These are phyloP conservation scores for Aspergillus pseudoterreus DNA, from an alignment of 2,329 filamentous ascomycete species.

Conservation along the genomic window DNA sequence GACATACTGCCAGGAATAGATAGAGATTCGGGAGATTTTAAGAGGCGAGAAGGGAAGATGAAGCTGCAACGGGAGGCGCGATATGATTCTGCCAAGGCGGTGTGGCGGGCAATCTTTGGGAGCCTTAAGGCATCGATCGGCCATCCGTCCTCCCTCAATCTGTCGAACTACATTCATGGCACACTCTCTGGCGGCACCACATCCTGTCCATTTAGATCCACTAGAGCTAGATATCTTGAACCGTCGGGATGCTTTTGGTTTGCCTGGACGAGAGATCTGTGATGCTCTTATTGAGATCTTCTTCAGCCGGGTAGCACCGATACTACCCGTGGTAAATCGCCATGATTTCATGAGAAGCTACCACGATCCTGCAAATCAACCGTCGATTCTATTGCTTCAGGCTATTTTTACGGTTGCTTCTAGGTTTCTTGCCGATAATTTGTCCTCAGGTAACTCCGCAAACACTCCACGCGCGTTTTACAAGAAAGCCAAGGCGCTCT, in stretches of 20 bases:
- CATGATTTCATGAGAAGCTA: slow-evolving; percentile 11
- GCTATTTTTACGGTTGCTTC: slow-evolving; percentile 12
- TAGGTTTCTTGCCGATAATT: neutral
- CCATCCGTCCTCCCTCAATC: too few relatives aligned
- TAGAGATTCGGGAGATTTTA: neutral
- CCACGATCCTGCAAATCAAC: neutral
- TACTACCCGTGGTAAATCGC: slow-evolving; percentile 9
- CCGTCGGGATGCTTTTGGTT: slow-evolving; percentile 9
- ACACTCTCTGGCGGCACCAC: neutral
- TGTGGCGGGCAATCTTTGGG: neutral
- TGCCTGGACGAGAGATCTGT: slow-evolving; percentile 3
- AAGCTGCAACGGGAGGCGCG: slow-evolving; percentile 1
- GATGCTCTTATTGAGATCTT: slow-evolving; percentile 10
- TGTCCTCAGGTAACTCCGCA: neutral
- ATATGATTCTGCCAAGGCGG: slow-evolving; percentile 24
- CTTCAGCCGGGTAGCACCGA: slow-evolving; percentile 12
- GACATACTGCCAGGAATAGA: slow-evolving; percentile 1
- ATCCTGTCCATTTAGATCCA: slow-evolving; percentile 6
- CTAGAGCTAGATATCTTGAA: slow-evolving; percentile 12
- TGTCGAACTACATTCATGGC: neutral
- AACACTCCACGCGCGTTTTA: slow-evolving; percentile 8
- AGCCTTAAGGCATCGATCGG: neutral
- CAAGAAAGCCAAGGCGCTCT: slow-evolving; percentile 13
- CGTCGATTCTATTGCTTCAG: slow-evolving; percentile 11
- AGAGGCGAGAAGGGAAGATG: slow-evolving; percentile 4